phyloP scores from a whole-genome alignment of 257 asterid genomes.

The Prunella vulgaris region DNA sequence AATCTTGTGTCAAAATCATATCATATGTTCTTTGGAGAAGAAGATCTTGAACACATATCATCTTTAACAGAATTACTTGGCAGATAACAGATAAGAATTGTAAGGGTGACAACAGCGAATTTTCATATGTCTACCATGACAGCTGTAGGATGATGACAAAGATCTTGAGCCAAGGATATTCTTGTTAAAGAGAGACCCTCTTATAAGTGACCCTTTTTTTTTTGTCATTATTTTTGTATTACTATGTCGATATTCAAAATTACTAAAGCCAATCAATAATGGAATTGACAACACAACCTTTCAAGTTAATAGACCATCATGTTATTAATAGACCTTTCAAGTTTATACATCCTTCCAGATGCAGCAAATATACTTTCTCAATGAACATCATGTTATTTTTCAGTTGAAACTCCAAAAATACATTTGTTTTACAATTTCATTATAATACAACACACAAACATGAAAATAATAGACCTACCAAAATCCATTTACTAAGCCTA shows the following conservation, averaged over 20 bases:
- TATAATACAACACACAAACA: not conserved
- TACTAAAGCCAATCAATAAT: not conserved
- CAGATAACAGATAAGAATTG: not conserved
- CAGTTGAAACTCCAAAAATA: not conserved
- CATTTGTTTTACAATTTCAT: not conserved
- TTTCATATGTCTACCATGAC: not conserved
- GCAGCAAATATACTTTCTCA: not conserved
- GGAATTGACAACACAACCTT: conserved; percentile 5
- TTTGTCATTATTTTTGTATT: not conserved
- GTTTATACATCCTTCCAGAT: not conserved
- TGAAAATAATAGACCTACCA: not conserved
- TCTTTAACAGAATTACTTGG: not conserved
- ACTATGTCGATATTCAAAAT: not conserved
- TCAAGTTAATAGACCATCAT: not conserved
- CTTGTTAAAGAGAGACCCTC: not conserved
- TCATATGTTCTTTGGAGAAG: not conserved
- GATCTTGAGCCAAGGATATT: not conserved
- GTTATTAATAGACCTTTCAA: no score
- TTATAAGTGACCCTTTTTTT: not conserved
- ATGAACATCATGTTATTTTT: not conserved
- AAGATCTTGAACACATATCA: conserved; percentile 6
- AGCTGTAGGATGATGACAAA: not conserved
- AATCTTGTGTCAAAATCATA: conserved; percentile 2
- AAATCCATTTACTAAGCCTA: not conserved
- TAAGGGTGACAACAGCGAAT: not conserved